These are phyloP conservation scores for Rhizopogon vulgaris DNA, from an alignment of 768 basidiomycete genomes.

Conservation along the genomic window DNA sequence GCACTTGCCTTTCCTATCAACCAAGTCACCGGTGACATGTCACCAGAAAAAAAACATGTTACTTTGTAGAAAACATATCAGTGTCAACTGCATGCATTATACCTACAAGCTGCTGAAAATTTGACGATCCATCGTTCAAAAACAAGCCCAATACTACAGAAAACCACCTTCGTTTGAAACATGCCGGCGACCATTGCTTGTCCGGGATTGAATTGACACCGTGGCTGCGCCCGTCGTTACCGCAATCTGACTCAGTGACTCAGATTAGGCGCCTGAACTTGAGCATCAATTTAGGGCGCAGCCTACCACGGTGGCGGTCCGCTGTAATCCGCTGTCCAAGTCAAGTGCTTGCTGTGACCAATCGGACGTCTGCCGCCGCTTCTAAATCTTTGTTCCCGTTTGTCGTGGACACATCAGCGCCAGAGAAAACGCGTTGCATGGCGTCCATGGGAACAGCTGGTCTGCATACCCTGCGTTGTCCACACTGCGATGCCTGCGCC, in stretches of 20 bases:
- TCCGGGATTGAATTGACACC: neutral
- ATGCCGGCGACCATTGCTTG: neutral
- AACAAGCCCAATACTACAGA: neutral
- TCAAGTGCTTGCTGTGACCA: neutral
- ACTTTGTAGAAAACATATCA: neutral
- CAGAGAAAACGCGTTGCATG: neutral
- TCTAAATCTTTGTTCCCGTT: neutral
- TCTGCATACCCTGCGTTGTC: neutral
- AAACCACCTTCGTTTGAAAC: too few relatives aligned
- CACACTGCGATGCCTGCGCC: neutral
- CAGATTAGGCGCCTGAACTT: neutral
- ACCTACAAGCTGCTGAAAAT: neutral
- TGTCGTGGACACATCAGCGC: neutral
- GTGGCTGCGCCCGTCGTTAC: neutral
- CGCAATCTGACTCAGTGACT: neutral
- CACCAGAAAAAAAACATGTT: neutral
- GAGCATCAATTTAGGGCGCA: neutral
- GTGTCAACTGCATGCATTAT: neutral
- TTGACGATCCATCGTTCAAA: neutral
- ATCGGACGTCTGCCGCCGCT: neutral
- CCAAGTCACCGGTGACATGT: neutral
- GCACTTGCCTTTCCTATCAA: constrained; percentile 2
- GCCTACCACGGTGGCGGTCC: neutral
- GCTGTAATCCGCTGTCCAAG: neutral
- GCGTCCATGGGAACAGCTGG: neutral